A percentile compares a stretch with the other conserved stretches of the same genome.
phyloP scores from a whole-genome alignment of 306 rosid species.

The Luffa acutangula region DNA sequence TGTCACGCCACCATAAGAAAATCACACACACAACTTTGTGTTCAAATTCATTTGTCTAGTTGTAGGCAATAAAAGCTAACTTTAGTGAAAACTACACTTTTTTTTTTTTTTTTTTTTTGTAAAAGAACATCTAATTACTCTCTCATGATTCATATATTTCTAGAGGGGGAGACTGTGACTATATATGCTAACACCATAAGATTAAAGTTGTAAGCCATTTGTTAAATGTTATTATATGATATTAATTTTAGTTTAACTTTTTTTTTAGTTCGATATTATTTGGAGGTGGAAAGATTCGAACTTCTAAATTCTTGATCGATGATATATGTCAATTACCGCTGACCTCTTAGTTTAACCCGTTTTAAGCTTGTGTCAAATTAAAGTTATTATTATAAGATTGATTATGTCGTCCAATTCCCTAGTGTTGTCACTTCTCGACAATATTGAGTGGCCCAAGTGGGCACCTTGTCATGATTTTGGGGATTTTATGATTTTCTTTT shows the following conservation, averaged over 20 bases:
- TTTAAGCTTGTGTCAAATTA: background rate
- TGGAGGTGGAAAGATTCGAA: too few relatives aligned
- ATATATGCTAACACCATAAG: background rate
- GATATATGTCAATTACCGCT: too few relatives aligned
- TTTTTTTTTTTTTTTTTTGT: too few relatives aligned
- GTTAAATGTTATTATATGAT: background rate
- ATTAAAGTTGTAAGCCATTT: background rate
- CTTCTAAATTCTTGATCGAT: too few relatives aligned
- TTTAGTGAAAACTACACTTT: background rate
- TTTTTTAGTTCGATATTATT: too few relatives aligned
- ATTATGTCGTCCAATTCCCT: too few relatives aligned
- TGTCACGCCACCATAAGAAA: conserved; percentile 26
- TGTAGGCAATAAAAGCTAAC: background rate
- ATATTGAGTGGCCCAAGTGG: background rate
- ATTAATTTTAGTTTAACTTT: background rate
- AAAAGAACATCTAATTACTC: background rate
- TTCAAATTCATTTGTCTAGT: background rate
- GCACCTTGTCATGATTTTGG: background rate
- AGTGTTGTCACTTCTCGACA: too few relatives aligned
- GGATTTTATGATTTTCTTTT: background rate
- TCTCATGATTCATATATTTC: background rate
- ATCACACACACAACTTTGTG: background rate
- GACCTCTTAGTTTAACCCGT: too few relatives aligned
- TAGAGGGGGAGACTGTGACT: background rate
- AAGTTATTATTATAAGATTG: too few relatives aligned